Percentiles rank a stretch among this genome's conserved stretches.
Evolutionary conservation across 371 early-diverging fungal species (phyloP).

Genomic region (Mucor mucedo): DNA sequence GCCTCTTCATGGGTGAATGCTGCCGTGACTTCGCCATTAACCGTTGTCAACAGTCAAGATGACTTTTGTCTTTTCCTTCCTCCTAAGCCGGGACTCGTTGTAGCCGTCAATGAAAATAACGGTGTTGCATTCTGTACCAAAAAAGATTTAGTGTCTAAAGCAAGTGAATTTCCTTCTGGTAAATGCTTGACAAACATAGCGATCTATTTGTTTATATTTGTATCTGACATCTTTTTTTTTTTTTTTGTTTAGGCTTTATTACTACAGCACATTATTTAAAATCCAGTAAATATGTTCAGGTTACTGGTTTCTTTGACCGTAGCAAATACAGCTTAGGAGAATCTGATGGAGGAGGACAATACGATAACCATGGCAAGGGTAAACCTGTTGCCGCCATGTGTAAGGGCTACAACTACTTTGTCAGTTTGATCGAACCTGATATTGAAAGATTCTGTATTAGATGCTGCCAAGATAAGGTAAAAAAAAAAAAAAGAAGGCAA

Average conservation of each 20-base stretch:
- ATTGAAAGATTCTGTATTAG: slow-evolving; percentile 51
- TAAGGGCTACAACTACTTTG: slow-evolving; percentile 49
- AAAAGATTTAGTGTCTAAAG: slow-evolving; percentile 39
- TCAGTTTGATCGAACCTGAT: slow-evolving; percentile 55
- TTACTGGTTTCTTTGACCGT: slow-evolving; percentile 62
- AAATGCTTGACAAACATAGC: background rate
- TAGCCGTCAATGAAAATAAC: slow-evolving; percentile 55
- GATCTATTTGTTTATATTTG: too few species aligned
- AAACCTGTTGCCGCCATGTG: slow-evolving; percentile 47
- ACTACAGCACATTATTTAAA: slow-evolving; percentile 53
- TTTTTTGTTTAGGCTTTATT: slow-evolving; percentile 39
- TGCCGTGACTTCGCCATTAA: slow-evolving; percentile 18
- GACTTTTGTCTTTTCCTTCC: slow-evolving; percentile 66
- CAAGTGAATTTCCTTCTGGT: slow-evolving; percentile 57
- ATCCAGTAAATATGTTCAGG: slow-evolving; percentile 49
- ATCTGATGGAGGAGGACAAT: slow-evolving; percentile 59
- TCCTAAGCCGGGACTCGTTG: slow-evolving; percentile 59
- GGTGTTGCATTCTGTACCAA: slow-evolving; percentile 63
- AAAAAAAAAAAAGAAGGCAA: background rate
- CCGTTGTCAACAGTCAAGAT: slow-evolving; percentile 32
- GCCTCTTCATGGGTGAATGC: slow-evolving; percentile 16
- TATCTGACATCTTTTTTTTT: background rate
- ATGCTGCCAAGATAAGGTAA: slow-evolving; percentile 47
- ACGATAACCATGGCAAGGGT: slow-evolving; percentile 42
- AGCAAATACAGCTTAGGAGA: slow-evolving; percentile 46